phyloP scores from a whole-genome alignment of 257 asterid genomes.

The Solanum arcanum region DNA sequence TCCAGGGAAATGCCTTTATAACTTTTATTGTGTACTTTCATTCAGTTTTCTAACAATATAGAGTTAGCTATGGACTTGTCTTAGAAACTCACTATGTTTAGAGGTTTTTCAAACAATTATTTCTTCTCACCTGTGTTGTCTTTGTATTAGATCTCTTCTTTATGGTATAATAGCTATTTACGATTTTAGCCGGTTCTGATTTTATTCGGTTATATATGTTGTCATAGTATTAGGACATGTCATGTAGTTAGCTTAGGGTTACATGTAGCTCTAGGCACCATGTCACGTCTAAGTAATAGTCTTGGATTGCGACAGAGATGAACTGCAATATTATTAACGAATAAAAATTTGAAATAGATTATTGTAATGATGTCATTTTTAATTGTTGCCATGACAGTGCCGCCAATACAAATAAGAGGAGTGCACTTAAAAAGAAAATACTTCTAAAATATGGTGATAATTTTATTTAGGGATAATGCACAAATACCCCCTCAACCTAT shows the following conservation, averaged over 20 bases:
- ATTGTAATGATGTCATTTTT: not conserved
- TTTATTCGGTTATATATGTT: not conserved
- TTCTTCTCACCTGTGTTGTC: not conserved
- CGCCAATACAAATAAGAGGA: not conserved
- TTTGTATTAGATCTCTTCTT: not conserved
- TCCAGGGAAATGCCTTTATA: not conserved
- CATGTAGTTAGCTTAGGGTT: not conserved
- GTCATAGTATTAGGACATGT: not conserved
- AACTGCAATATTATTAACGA: not conserved
- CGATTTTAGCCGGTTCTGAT: not conserved
- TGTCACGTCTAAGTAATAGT: not conserved
- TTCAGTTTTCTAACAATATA: not conserved
- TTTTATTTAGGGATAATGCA: too few species aligned
- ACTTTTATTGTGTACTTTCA: not conserved
- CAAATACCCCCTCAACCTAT: too few species aligned
- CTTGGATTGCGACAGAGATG: not conserved
- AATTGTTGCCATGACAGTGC: not conserved
- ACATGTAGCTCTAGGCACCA: not conserved
- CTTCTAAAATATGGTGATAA: not conserved
- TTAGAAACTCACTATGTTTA: not conserved
- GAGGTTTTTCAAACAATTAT: not conserved
- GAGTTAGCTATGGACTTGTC: not conserved
- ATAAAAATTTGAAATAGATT: too few species aligned
- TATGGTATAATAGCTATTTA: not conserved
- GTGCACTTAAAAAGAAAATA: not conserved